phyloP scores from a whole-genome alignment of 306 rosid species.

The Pueraria montana region DNA sequence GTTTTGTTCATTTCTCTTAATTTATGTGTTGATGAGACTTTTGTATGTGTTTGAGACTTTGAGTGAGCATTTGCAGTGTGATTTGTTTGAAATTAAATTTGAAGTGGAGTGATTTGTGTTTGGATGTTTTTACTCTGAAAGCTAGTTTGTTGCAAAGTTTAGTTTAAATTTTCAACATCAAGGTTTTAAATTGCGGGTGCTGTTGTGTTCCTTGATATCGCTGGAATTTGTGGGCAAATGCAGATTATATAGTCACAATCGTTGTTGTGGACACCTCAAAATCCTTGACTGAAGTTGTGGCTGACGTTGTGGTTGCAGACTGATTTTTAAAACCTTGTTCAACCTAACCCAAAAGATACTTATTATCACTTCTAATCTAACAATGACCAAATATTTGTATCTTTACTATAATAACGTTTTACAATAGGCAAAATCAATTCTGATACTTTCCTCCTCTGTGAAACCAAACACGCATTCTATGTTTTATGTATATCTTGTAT shows the following conservation, averaged over 20 bases:
- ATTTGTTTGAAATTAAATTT: background rate
- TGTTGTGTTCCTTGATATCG: background rate
- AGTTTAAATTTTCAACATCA: background rate
- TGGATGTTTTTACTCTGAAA: background rate
- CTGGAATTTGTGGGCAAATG: background rate
- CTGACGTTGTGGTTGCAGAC: background rate
- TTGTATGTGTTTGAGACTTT: background rate
- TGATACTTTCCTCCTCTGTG: background rate
- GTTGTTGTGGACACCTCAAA: no score
- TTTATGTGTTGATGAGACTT: no score
- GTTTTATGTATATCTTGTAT: background rate
- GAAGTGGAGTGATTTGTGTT: background rate
- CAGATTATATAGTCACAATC: no score
- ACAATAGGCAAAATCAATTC: background rate
- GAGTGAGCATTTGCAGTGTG: background rate
- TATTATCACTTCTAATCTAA: background rate
- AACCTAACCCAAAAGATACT: no score
- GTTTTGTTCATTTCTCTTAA: background rate
- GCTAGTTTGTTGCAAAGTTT: background rate
- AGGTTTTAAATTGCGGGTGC: background rate
- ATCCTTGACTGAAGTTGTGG: background rate
- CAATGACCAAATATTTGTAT: background rate
- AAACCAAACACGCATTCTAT: background rate
- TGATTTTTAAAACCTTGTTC: no score
- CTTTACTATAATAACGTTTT: background rate